Conservation (phyloP, 768 basidiomycete species). For the Rhizopogon vinicolor region DNA sequence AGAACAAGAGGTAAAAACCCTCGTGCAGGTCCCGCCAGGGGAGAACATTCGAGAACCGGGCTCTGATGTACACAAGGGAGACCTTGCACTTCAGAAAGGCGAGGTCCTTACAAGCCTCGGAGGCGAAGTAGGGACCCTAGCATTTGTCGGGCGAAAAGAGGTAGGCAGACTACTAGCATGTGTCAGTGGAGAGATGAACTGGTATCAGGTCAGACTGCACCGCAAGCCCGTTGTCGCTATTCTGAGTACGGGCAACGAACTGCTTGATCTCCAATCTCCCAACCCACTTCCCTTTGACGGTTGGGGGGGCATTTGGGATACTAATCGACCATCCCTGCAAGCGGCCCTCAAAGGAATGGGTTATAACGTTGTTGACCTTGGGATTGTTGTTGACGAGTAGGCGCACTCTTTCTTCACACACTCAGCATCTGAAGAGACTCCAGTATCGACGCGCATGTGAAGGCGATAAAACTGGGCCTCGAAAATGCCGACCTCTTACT, state of each 20-base stretch:
- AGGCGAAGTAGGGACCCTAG: slow-evolving; percentile 80
- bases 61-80: slow-evolving; percentile 67
- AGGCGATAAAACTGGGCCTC: slow-evolving; percentile 52
- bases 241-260: slow-evolving; percentile 84
- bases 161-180: slow-evolving; percentile 30
- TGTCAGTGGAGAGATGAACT: background rate
- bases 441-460: slow-evolving; percentile 56
- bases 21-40: slow-evolving; percentile 52
- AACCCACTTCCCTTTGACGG: slow-evolving; percentile 26
- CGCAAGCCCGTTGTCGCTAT: slow-evolving; percentile 75
- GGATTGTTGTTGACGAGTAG: slow-evolving; percentile 75
- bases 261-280: slow-evolving; percentile 55
- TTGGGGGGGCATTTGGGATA: slow-evolving; percentile 81
- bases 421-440: background rate
- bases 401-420: slow-evolving; percentile 9
- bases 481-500: slow-evolving; percentile 68
- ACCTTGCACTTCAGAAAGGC: slow-evolving; percentile 59
- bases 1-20: slow-evolving; percentile 66
- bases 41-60: slow-evolving; percentile 76
- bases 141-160: slow-evolving; percentile 71
- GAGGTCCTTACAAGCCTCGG: slow-evolving; percentile 60
- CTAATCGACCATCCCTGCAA: slow-evolving; percentile 76
- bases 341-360: slow-evolving; percentile 69
- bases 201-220: slow-evolving; percentile 57
- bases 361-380: slow-evolving; percentile 75